Base-by-base conservation (phyloP, 1,139 yeast genomes). In the Saccharomyces hybrid region DNA sequence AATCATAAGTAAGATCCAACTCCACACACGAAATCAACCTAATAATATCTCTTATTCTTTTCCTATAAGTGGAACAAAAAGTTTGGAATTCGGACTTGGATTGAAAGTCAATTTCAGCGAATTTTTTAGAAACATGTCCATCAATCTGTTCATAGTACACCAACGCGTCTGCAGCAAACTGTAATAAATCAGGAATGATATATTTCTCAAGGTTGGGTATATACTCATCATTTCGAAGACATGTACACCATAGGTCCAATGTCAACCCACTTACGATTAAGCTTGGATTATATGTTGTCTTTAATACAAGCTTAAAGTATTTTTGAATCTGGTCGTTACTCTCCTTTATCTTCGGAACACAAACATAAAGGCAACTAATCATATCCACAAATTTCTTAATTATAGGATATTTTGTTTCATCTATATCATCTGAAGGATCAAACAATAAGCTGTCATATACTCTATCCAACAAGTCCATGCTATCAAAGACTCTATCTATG, bases 211-310 rank as follows among this genome's bases (percentile, higher is more conserved):
- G 67, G 31, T 64, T 54, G 4, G 72, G 71, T 16, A 69, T 70
- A 51, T 88, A 76, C 56, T 85, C 91, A 61, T 90, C 96, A 55
- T 84, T 82, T 63, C 99, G 78, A 52, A 93, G 73, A 59, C 93
- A 83, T 1, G 95, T 83, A 55, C 96, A 91, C 99, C 99, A 95
- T 75, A 93, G 87, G 66, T 91, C 96, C 55, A 93, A 73, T 0
- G 97, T 88, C 41, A 91, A 77, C 0, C 97, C 97, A 53, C 96
- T 86, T 3, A 93, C 84, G n/a, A 93, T 86, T 56, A 93, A 76
- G 63, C 96, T 87, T 38, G 90, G 87, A 66, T 90, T 95, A 63
- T 77, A 80, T 0, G 96, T 88, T 1, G 97, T 89, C 49, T 82
- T 80, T 49, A 93, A 74, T 4, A 95, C 90, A 46, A 95, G 77